Percentiles rank a stretch among this genome's conserved stretches.
These are phyloP conservation scores for Fraxinus sp. DNA, from an alignment of 305 asterid species.

Conservation along the genomic window DNA sequence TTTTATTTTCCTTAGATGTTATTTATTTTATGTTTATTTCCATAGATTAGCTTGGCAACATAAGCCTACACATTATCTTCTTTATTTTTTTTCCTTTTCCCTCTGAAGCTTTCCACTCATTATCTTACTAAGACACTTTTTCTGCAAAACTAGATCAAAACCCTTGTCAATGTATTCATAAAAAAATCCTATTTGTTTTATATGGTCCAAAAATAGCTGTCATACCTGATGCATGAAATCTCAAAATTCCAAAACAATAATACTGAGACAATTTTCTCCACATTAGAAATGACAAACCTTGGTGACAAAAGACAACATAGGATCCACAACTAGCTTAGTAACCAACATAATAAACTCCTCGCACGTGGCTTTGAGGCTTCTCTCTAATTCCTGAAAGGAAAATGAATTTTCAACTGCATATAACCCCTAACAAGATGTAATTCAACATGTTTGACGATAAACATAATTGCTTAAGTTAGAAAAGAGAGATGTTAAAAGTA, in stretches of 20 bases:
- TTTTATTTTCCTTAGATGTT: background rate
- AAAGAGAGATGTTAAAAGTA: conserved; percentile 9
- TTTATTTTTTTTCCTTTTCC: background rate
- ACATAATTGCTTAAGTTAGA: conserved; percentile 11
- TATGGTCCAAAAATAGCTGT: background rate
- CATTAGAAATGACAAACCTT: conserved; percentile 52
- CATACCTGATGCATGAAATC: conserved; percentile 5
- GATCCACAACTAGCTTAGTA: conserved; percentile 95
- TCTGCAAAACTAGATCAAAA: background rate
- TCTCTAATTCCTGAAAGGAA: conserved; percentile 88
- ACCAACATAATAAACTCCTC: conserved; percentile 98
- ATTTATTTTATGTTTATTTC: background rate
- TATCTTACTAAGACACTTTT: background rate
- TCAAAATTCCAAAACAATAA: conserved; percentile 11
- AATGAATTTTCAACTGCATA: conserved; percentile 23
- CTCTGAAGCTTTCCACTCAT: background rate
- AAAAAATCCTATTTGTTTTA: background rate
- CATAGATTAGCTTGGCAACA: background rate
- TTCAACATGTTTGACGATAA: background rate
- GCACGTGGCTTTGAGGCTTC: conserved; percentile 88
- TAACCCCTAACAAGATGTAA: conserved; percentile 12
- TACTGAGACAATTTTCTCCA: conserved; percentile 8
- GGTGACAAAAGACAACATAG: conserved; percentile 90
- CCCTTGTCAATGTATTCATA: background rate
- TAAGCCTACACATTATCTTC: background rate